Evolutionary conservation across 352 stramenopile genomes (phyloP).

Genomic region (Globisporangium rhizosaccharum): DNA sequence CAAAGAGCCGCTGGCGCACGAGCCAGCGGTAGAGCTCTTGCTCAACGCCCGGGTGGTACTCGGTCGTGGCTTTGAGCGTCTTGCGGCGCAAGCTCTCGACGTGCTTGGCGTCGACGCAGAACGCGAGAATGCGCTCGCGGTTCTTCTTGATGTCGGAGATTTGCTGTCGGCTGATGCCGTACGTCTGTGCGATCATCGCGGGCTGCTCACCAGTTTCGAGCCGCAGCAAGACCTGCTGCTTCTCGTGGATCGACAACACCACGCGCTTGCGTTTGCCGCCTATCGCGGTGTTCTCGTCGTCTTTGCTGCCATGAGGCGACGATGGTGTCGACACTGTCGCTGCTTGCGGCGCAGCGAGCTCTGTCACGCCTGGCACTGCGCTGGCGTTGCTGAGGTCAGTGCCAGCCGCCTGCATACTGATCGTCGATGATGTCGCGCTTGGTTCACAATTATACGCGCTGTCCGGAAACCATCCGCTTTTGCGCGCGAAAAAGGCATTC

Average conservation of each 20-base stretch:
- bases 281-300: neutral
- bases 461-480: no score
- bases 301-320: neutral
- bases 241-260: conserved; percentile 79
- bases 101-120: conserved; percentile 73
- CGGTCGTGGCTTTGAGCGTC: conserved; percentile 59
- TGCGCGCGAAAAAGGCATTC: no score
- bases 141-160: conserved; percentile 88
- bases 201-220: conserved; percentile 65
- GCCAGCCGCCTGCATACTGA: no score
- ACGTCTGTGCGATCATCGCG: conserved; percentile 45
- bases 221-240: conserved; percentile 76
- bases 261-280: conserved; percentile 69
- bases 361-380: no score
- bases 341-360: neutral
- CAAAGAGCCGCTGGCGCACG: conserved; percentile 57
- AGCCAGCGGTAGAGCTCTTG: conserved; percentile 83
- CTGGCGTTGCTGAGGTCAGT: no score
- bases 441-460: no score
- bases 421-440: no score
- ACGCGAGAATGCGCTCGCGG: conserved; percentile 65
- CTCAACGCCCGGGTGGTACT: conserved; percentile 73
- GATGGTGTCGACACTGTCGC: neutral
- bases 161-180: conserved; percentile 76
- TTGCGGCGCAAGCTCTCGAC: conserved; percentile 66